Base-by-base conservation (phyloP, 495 filamentous ascomycete species). In the Penicillium atrosanguineum region DNA sequence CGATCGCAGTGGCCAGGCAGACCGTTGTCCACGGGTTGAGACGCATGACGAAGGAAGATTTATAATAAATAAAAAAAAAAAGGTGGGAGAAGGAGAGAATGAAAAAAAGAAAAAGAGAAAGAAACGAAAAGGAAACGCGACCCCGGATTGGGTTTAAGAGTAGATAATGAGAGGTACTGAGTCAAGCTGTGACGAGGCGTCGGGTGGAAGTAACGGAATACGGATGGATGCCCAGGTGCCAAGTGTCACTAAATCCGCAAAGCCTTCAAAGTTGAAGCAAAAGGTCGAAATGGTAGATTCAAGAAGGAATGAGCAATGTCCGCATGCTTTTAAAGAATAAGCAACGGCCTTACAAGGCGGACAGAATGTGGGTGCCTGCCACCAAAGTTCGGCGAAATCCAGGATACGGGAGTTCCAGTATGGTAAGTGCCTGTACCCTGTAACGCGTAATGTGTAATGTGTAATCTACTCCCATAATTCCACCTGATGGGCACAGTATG, bases 31-130 rank as follows among this genome's bases (percentile, higher is more conserved):
- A 59, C 21, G 46, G 46, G n/a, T 45, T 29, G 8, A 61, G 39
- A 29, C 54, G 56, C 64, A 67, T 67, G 38, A 16, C 60, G 63
- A 14, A 36, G 21, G 28, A 45, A 16, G 25, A 44, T 14, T n/a
- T n/a, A n/a, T n/a, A n/a, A n/a, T n/a, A n/a, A n/a, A n/a, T n/a
- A n/a, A n/a, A n/a, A 9, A 8, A 16, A 48, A 44, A 1, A 16
- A 15, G 26, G 20, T 26, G 41, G 23, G 28, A 23, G 40, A 44
- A 28, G 41, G 20, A 45, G 7, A n/a, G 42, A 38, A 40, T 9
- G 41, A 31, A 37, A 18, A 44, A 43, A 4, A 16, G 19, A 7
- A 43, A 36, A 7, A 37, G 16, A 16, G 16, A 16, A 26, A 12
- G 7, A 42, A 28, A 37, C 21, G 37, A 50, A 46, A 14, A 37